Conservation (phyloP, 139 green algal species). For the Auxenochlorella pyrenoidosa region DNA sequence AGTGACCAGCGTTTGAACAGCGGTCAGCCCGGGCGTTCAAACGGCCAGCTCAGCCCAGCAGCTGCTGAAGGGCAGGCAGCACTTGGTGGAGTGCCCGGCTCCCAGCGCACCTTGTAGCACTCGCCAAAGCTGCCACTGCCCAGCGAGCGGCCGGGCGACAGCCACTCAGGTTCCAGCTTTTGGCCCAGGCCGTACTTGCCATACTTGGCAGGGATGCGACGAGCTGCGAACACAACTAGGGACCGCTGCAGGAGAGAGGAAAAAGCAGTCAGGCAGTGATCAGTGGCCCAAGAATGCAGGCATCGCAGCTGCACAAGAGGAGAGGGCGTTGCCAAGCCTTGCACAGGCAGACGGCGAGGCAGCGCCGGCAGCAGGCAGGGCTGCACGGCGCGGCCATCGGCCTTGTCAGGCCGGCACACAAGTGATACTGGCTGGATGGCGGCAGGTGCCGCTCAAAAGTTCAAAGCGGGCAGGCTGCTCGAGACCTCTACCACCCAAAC, state of each 20-base stretch:
- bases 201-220: neutral
- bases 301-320: too few species aligned
- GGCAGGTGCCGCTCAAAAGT: neutral
- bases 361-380: neutral
- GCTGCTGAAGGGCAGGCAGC: neutral
- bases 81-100: too few species aligned
- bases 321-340: neutral
- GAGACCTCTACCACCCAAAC: conserved; percentile 7
- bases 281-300: too few species aligned
- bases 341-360: neutral
- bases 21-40: neutral
- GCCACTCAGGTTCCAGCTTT: conserved; percentile 7
- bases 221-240: neutral
- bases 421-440: too few species aligned
- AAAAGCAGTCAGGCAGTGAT: neutral
- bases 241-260: neutral
- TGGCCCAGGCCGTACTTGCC: conserved; percentile 11
- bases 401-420: neutral
- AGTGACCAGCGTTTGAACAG: neutral
- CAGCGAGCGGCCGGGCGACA: conserved; percentile 25
- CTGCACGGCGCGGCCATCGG: neutral
- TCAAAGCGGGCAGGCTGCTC: neutral
- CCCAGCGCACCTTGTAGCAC: conserved; percentile 49
- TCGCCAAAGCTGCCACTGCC: conserved; percentile 63
- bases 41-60: neutral